phyloP scores from a whole-genome alignment of 2,329 filamentous ascomycete species.

The Claviceps purpurea region DNA sequence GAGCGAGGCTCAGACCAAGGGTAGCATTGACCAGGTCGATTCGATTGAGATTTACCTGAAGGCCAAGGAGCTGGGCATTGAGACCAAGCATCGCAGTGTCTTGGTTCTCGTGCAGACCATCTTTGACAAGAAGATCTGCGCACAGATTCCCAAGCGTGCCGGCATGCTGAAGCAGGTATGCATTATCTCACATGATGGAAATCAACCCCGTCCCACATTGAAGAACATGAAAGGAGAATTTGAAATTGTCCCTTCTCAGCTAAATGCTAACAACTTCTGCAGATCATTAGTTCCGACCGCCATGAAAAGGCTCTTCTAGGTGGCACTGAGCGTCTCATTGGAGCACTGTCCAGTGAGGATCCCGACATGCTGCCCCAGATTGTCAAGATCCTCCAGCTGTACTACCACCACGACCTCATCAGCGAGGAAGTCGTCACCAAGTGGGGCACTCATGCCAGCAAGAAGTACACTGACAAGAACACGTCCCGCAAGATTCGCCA shows the following conservation, averaged over 20 bases:
- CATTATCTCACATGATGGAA: conserved; percentile 4
- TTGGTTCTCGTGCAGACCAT: conserved; percentile 86
- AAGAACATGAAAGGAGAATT: too few relatives aligned
- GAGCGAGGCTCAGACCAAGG: conserved; percentile 55
- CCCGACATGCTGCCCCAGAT: conserved; percentile 64
- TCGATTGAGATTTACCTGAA: conserved; percentile 92
- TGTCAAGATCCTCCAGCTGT: conserved; percentile 74
- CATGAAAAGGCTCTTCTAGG: conserved; percentile 94
- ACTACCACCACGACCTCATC: conserved; percentile 84
- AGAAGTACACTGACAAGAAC: conserved; percentile 87
- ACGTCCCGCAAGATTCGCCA: conserved; percentile 94
- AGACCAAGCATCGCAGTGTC: conserved; percentile 85
- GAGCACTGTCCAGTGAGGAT: conserved; percentile 55
- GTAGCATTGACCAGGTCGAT: conserved; percentile 64
- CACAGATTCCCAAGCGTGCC: conserved; percentile 75
- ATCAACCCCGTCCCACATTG: neutral
- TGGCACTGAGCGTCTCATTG: conserved; percentile 85
- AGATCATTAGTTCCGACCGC: conserved; percentile 63
- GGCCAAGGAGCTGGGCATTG: conserved; percentile 90
- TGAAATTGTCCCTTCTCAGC: neutral
- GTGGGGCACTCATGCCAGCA: conserved; percentile 92
- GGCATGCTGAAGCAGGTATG: conserved; percentile 76
- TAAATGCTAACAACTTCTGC: neutral
- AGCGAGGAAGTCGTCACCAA: conserved; percentile 77
- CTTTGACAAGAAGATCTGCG: conserved; percentile 79